Base-by-base conservation (phyloP, 1,284 basidiomycete species). In the Exobasidium rhododendri region DNA sequence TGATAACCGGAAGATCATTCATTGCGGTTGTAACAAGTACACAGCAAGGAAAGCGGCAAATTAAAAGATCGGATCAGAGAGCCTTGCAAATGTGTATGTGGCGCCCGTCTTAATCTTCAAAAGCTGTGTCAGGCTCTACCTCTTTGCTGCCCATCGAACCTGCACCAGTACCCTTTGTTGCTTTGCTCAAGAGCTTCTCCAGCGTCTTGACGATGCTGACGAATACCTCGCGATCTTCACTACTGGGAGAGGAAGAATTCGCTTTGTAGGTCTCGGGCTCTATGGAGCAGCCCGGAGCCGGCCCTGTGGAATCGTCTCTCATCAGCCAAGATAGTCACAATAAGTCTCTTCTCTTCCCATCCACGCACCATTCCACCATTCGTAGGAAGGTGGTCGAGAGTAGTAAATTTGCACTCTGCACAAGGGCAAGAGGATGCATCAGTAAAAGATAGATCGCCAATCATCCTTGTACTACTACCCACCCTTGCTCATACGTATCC, bases 341-440 rank as follows among this genome's bases (percentile, higher is more conserved):
- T n/a, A n/a, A n/a, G n/a, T n/a, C n/a, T n/a, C n/a, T n/a, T n/a
- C n/a, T n/a, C n/a, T n/a, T n/a, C n/a, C n/a, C n/a, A n/a, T n/a
- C 7, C 10, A 40, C 35, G 7, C 24, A 50, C 47, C 47, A 50
- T 50, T 50, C 24, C 22, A 50, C 47, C 47, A 50, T 20, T 50
- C 47, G 22, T 26, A 20, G 7, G 47, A 50, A 7, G 47, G 47
- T 31, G 47, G 47, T 31, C 29, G 22, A 7, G 24, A 26, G 20
- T 50, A 50, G 20, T 26, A 50, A 31, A 50, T 50, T 31, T 50
- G 47, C 7, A 31, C 47, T 50, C 47, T 24, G 20, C 7, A 31
- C 20, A 17, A 40, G 35, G 17, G 10, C 35, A 40, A 40, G 35
- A 40, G 35, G 35, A 17, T 17, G 7, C 17, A 17, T 40, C 35